phyloP scores from a whole-genome alignment of 768 basidiomycete genomes.

The Tulasnella sp. region DNA sequence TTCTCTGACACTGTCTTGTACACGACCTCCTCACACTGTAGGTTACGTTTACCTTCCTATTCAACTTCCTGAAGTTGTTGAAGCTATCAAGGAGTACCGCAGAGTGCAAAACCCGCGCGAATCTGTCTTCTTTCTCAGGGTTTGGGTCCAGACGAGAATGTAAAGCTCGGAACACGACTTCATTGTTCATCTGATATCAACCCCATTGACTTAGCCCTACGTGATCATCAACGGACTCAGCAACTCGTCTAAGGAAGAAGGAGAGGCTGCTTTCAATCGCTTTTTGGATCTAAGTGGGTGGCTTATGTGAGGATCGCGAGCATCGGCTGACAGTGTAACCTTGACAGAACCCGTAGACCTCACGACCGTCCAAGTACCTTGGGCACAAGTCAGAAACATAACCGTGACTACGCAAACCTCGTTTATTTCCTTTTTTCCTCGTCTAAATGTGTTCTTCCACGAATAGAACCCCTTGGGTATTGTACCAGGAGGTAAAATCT shows the following conservation, averaged over 20 bases:
- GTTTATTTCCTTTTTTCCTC: too few species aligned
- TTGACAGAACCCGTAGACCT: background rate
- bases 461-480: too few species aligned
- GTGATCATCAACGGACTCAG: background rate
- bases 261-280: background rate
- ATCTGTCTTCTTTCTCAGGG: background rate
- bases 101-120: constrained; percentile 3
- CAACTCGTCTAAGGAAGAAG: constrained; percentile 1
- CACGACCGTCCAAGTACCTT: background rate
- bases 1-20: too few species aligned
- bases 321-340: background rate
- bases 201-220: background rate
- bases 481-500: too few species aligned
- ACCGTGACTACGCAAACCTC: too few species aligned
- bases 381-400: background rate
- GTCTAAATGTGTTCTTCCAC: too few species aligned
- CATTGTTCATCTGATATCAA: background rate
- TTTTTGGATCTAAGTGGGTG: background rate
- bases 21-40: background rate
- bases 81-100: background rate
- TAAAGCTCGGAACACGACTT: background rate
- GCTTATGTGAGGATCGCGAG: too few species aligned
- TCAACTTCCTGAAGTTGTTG: constrained; percentile 9
- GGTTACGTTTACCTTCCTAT: constrained; percentile 4
- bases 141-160: constrained; percentile 9